Percentiles rank a stretch among this genome's conserved stretches.
phyloP scores from a whole-genome alignment of 208 protist species.

The Angomonas deanei region DNA sequence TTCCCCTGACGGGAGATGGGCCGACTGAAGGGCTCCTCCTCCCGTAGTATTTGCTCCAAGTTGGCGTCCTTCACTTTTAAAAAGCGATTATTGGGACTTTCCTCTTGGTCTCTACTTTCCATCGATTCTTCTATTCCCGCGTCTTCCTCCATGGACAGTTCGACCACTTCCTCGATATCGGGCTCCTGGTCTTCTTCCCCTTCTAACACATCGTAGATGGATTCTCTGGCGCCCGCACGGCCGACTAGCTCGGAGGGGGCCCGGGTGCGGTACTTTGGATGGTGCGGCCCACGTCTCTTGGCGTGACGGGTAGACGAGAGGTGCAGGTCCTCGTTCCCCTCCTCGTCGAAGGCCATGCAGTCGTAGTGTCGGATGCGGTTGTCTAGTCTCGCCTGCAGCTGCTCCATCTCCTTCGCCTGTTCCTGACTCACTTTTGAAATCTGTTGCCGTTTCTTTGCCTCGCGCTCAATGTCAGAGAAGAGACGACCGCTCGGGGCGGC shows the following conservation, averaged over 20 bases:
- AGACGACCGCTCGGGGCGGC: conserved; percentile 58
- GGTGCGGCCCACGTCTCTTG: conserved; percentile 14
- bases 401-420: conserved; percentile 17
- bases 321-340: neutral
- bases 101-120: neutral
- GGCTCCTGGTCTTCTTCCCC: neutral
- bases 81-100: conserved; percentile 3
- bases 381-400: conserved; percentile 10
- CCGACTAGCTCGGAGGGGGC: conserved; percentile 13
- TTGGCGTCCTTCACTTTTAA: conserved; percentile 31
- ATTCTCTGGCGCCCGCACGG: conserved; percentile 17
- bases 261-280: conserved; percentile 2
- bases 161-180: conserved; percentile 3
- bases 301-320: conserved; percentile 2
- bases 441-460: neutral
- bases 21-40: conserved; percentile 60
- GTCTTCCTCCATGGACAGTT: conserved; percentile 8
- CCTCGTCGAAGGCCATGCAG: conserved; percentile 13
- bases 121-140: neutral
- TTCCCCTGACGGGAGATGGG: conserved; percentile 38
- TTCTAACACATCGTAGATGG: conserved; percentile 35
- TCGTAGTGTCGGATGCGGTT: conserved; percentile 13
- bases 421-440: conserved; percentile 43
- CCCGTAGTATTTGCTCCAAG: conserved; percentile 42
- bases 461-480: conserved; percentile 56